A percentile compares a stretch with the other conserved stretches of the same genome.
Conservation (phyloP, 163 green algal genomes). For the Volvox carteri region DNA sequence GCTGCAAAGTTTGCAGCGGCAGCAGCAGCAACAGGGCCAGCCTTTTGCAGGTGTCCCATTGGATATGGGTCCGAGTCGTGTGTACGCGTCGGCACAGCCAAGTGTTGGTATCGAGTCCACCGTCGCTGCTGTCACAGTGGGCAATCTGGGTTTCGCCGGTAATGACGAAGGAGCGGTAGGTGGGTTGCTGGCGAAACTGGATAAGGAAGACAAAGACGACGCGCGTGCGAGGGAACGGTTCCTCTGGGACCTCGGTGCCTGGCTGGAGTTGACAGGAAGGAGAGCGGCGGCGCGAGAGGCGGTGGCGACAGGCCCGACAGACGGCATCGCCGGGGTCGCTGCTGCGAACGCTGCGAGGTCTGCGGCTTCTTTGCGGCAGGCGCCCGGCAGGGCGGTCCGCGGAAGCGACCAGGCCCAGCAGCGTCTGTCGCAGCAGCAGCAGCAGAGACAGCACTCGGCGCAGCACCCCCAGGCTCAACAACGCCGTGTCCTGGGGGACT, state of each 20-base stretch:
- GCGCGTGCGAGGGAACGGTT: slow-evolving; percentile 35
- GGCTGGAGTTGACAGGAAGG: neutral
- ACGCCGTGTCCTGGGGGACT: neutral
- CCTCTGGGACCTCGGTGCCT: slow-evolving; percentile 41
- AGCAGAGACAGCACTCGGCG: neutral
- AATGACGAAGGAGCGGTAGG: no score
- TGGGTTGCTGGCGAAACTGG: neutral
- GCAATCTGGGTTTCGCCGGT: no score
- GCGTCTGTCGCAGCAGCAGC: slow-evolving; percentile 18
- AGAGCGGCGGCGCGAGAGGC: neutral
- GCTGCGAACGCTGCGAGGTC: neutral
- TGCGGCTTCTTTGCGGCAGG: neutral
- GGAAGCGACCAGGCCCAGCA: neutral
- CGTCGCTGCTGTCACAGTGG: no score
- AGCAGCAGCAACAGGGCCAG: neutral
- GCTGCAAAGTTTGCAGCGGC: neutral
- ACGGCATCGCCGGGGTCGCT: neutral
- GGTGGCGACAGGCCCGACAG: neutral
- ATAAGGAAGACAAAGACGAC: slow-evolving; percentile 36
- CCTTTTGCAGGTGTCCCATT: neutral
- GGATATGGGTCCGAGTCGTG: no score
- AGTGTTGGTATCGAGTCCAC: no score
- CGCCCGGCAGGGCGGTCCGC: neutral
- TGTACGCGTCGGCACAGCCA: no score
- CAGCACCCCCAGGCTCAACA: no score